Evolutionary conservation across 164 flowering plant species (phyloP), one percentile per base, ranked within the genome.

Genomic region (Aristolochia californica): DNA sequence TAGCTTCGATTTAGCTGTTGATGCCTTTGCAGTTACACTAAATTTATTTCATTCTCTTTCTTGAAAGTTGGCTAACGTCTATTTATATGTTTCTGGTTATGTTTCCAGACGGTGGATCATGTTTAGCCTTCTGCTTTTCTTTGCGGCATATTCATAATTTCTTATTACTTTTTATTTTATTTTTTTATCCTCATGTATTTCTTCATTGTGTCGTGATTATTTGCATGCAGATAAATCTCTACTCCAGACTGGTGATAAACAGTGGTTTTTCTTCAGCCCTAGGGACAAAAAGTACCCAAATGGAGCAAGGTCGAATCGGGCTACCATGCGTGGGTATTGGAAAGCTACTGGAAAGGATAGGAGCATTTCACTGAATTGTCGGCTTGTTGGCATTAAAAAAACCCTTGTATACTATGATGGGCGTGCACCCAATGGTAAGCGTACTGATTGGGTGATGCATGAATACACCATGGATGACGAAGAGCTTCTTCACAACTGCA

Each of bases 371-470:
- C 76, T 75, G 52, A 79, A 78, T 62, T 68, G 81, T 11, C 74
- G 91, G 12, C 30, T 62, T 1, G 96, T 85, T 59, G 99, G 99
- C 13, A 26, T 78, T 45, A 93, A 89, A 73, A 93, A 89, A 63
- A 93, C 99, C 24, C 67, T 93, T 27, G 84, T 93, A 47, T 93
- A 77, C 64, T 84, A 93, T 51, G 64, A 51, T 60, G 99, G 99
- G 2, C 94, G 97, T 47, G 90, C 99, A 28, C 99, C 96, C 47
- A 62, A 16, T 62, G 96, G 96, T 13, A 69, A 67, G 22, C 79
- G 99, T 26, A 89, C 99, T 47, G 88, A 93, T 62, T 93, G 99
- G 99, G 99, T 93, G 45, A 93, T 93, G 99, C 99, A 89, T 62
- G 97, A 89, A 59, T 93, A 87, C 59, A 83, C 85, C 20, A 24